phyloP scores from a whole-genome alignment of 495 filamentous ascomycete species.

The Aspergillus nidulans region DNA sequence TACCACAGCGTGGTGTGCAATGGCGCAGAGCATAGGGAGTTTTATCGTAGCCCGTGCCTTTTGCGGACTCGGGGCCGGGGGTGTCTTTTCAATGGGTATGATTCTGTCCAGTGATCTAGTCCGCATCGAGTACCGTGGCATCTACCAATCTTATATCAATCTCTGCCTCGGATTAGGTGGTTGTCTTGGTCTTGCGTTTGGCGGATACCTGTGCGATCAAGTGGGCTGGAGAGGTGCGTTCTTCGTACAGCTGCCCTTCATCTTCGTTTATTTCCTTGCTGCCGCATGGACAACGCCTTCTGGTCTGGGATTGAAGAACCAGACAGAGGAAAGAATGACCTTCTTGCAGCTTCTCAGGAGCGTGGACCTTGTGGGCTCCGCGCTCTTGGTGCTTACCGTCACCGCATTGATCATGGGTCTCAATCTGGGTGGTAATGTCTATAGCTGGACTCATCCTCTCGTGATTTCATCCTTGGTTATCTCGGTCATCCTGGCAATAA shows the following conservation, averaged over 20 bases:
- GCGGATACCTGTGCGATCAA: constrained; percentile 67
- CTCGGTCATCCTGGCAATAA: constrained; percentile 49
- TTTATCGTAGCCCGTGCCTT: constrained; percentile 71
- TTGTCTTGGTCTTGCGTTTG: constrained; percentile 66
- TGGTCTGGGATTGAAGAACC: constrained; percentile 50
- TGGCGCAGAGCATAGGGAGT: constrained; percentile 64
- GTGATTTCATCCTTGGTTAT: constrained; percentile 59
- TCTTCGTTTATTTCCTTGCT: constrained; percentile 56
- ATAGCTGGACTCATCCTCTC: constrained; percentile 67
- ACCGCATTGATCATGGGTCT: constrained; percentile 69
- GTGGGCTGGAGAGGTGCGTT: constrained; percentile 74
- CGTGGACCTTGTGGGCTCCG: constrained; percentile 65
- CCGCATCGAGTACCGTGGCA: constrained; percentile 67
- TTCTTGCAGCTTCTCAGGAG: constrained; percentile 55
- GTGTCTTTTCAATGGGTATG: constrained; percentile 65
- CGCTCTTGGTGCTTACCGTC: constrained; percentile 58
- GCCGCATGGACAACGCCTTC: constrained; percentile 54
- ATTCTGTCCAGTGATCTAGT: constrained; percentile 74
- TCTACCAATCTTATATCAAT: constrained; percentile 75
- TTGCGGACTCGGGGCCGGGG: constrained; percentile 71
- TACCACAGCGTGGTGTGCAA: constrained; percentile 68
- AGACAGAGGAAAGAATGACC: constrained; percentile 42
- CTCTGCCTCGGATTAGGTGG: constrained; percentile 59
- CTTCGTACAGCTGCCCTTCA: constrained; percentile 61
- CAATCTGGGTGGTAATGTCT: constrained; percentile 73